phyloP scores from a whole-genome alignment of 2,329 filamentous ascomycete species.

The Emmonsiellopsis sp. region DNA sequence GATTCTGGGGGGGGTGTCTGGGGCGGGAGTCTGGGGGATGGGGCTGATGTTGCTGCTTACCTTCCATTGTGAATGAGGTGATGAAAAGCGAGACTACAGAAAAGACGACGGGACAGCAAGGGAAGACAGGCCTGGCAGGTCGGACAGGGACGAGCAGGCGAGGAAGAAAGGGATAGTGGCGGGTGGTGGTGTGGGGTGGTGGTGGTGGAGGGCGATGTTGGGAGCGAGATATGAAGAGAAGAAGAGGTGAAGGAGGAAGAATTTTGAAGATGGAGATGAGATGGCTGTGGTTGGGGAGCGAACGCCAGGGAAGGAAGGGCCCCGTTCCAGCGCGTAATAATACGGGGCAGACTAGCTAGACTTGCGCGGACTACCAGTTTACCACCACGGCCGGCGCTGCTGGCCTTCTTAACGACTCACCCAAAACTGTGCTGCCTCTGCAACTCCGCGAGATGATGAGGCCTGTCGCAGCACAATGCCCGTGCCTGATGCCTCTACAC shows the following conservation, averaged over 20 bases:
- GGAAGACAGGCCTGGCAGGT: too few relatives aligned
- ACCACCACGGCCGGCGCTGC: too few relatives aligned
- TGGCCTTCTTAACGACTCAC: too few relatives aligned
- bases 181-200: slow-evolving; percentile 30
- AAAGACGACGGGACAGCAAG: slow-evolving; percentile 17
- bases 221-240: slow-evolving; percentile 13
- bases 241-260: slow-evolving; percentile 9
- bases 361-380: too few relatives aligned
- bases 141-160: not conserved
- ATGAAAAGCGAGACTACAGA: slow-evolving; percentile 10
- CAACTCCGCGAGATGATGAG: too few relatives aligned
- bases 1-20: slow-evolving; percentile 12
- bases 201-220: slow-evolving; percentile 28
- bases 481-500: too few relatives aligned
- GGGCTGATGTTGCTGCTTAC: slow-evolving; percentile 38
- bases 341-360: too few relatives aligned
- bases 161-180: slow-evolving; percentile 24
- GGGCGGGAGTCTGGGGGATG: slow-evolving; percentile 20
- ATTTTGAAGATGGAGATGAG: slow-evolving; percentile 12
- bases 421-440: too few relatives aligned
- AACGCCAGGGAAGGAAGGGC: not conserved
- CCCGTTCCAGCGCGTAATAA: too few relatives aligned
- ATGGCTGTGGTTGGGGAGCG: slow-evolving; percentile 10
- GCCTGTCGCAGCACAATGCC: too few relatives aligned
- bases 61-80: slow-evolving; percentile 49